phyloP scores from a whole-genome alignment of 192 early-diverging fungal genomes.

The Dimargaris cristalligena region DNA sequence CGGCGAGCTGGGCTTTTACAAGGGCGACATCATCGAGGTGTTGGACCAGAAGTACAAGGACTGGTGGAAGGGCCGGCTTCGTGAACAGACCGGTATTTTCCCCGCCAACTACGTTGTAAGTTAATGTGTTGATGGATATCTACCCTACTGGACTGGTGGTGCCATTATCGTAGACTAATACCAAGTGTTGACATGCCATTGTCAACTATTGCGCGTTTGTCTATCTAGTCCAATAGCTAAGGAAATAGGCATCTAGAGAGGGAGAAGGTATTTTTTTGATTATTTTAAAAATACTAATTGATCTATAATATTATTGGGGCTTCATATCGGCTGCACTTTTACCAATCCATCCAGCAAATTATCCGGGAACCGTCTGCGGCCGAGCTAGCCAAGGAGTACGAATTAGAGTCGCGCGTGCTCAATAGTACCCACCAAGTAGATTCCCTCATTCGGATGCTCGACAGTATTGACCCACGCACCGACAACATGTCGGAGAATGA shows the following conservation, averaged over 20 bases:
- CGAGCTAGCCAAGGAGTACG: conserved; percentile 33
- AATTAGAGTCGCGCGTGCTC: conserved; percentile 50
- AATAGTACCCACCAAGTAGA: conserved; percentile 59
- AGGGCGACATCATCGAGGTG: conserved; percentile 79
- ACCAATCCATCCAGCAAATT: conserved; percentile 34
- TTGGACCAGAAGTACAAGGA: conserved; percentile 89
- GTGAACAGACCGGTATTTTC: conserved; percentile 82
- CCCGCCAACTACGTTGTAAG: conserved; percentile 89
- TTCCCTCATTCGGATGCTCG: conserved; percentile 52
- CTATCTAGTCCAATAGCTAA: too few relatives aligned
- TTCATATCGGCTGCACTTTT: neutral
- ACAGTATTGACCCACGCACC: conserved; percentile 54
- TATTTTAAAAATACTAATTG: too few relatives aligned
- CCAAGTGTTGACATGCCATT: too few relatives aligned
- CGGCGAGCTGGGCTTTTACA: conserved; percentile 78
- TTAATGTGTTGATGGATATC: too few relatives aligned
- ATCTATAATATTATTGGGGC: too few relatives aligned
- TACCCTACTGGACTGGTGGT: too few relatives aligned
- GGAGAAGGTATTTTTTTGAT: too few relatives aligned
- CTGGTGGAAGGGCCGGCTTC: conserved; percentile 95
- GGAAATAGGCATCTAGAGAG: too few relatives aligned
- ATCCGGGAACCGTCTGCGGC: conserved; percentile 39
- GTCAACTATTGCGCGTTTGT: too few relatives aligned
- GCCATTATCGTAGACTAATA: too few relatives aligned
- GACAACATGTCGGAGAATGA: conserved; percentile 85